These are phyloP conservation scores for Microsporum canis DNA, from an alignment of 2,329 filamentous ascomycete species.

Conservation along the genomic window DNA sequence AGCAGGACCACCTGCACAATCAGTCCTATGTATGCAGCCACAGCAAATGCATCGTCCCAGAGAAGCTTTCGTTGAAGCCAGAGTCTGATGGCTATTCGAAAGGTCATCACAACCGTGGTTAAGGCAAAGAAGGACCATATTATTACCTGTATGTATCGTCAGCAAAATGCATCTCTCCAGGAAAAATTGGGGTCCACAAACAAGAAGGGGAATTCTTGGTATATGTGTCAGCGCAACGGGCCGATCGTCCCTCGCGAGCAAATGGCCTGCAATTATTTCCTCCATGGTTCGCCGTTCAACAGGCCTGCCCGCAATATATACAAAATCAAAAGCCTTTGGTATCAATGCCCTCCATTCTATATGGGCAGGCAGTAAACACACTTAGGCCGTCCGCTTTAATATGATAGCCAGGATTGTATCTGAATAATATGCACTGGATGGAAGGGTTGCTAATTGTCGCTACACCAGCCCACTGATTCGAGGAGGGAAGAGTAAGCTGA, in stretches of 20 bases:
- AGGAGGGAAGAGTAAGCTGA: background rate
- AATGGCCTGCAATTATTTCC: background rate
- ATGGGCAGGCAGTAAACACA: background rate
- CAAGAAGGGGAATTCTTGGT: background rate
- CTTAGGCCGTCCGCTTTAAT: background rate
- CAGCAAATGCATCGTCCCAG: constrained; percentile 11
- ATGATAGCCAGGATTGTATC: background rate
- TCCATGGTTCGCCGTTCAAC: background rate
- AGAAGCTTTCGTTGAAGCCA: constrained; percentile 10
- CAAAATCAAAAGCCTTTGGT: background rate
- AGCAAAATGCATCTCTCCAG: background rate
- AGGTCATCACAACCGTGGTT: constrained; percentile 8
- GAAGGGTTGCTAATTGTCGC: background rate
- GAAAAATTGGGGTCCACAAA: background rate
- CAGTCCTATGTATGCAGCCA: constrained; percentile 4
- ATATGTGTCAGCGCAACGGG: background rate
- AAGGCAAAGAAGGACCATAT: constrained; percentile 11
- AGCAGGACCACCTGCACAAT: constrained; percentile 6
- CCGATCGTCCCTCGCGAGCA: background rate
- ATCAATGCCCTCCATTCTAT: background rate
- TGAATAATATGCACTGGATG: background rate
- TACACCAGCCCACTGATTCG: background rate
- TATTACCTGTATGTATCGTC: constrained; percentile 4
- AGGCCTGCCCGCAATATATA: background rate
- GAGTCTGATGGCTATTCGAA: constrained; percentile 8